A percentile compares a stretch with the other conserved stretches of the same genome.
Conservation (phyloP, 2,329 filamentous ascomycete genomes). For the Teratosphaeriaceae sp. region DNA sequence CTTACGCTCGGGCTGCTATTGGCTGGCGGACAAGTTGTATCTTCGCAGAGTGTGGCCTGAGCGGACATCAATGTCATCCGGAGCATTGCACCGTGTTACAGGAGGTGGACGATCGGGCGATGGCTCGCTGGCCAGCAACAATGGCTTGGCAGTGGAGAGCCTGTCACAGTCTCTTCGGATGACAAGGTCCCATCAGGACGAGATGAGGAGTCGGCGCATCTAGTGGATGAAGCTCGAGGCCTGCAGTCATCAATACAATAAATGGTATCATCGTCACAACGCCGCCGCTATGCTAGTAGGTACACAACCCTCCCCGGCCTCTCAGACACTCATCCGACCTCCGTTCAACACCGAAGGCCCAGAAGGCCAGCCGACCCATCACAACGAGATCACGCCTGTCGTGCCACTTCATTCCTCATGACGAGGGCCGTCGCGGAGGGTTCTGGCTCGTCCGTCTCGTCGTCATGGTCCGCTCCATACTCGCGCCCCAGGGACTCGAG, state of each 20-base stretch:
- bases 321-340: not conserved
- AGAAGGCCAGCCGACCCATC: not conserved
- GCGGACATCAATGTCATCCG: too few species aligned
- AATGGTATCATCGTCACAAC: not conserved
- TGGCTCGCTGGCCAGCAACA: too few species aligned
- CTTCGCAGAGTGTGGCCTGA: too few species aligned
- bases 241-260: not conserved
- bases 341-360: not conserved
- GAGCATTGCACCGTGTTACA: too few species aligned
- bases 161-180: too few species aligned
- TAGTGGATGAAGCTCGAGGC: too few species aligned
- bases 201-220: too few species aligned
- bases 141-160: too few species aligned
- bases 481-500: conserved; percentile 88
- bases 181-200: not conserved
- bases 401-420: conserved; percentile 8
- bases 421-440: conserved; percentile 16
- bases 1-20: not conserved
- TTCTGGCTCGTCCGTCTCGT: conserved; percentile 40
- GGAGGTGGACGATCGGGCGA: too few species aligned
- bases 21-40: not conserved
- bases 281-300: not conserved
- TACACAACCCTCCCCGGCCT: not conserved
- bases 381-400: not conserved
- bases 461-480: conserved; percentile 82